Base-by-base conservation (phyloP, 2,329 filamentous ascomycete genomes). In the Talaromyces pinophilus region DNA sequence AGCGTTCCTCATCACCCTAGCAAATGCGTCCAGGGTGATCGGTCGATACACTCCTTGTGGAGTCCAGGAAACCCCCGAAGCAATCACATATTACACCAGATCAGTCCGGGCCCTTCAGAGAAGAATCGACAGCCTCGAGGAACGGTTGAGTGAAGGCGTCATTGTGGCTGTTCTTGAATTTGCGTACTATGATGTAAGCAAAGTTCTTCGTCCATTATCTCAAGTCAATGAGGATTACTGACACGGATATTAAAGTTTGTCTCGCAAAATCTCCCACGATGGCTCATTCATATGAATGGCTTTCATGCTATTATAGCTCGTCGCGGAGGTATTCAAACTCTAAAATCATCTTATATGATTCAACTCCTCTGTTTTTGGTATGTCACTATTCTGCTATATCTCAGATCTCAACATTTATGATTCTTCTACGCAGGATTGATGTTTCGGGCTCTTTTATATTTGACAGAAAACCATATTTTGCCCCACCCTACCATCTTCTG, bases 21-120 rank as follows among this genome's bases (percentile, higher is more conserved):
- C 40, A 35, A 40, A 48, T 61, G 40, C 7, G 17, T 54, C 50
- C 5, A 54, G 50, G 28, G 15, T 54, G 25, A 30, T 54, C 15
- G 7, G 5, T 17, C 50, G 5, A 30, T 54, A 17, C 15, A 3
- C 25, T 54, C 6, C 7, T 17, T 54, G 13, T 54, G 25, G 7
- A 17, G 5, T 8, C 6, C n/a, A 33, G 2, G 50, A 54, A 30
- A 10, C 25, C 15, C 50, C 50, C 2, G 28, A 54, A 54, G 50
- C 50, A 33, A 54, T 30, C 50, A 54, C 50, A 17, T 54, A 54
- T 33, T 54, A 54, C 13, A 54, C 50, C 15, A 52, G n/a, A 28
- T 52, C 48, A 33, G 50, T 54, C n/a, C 28, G 50, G 3, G 17
- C 28, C 25, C 28, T 54, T 30, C 50, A 33, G 7, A 17, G 28